Percentiles rank a stretch among this genome's conserved stretches.
These are phyloP conservation scores for Vickermania spadyakhi DNA, from an alignment of 208 protist genomes.

Conservation along the genomic window DNA sequence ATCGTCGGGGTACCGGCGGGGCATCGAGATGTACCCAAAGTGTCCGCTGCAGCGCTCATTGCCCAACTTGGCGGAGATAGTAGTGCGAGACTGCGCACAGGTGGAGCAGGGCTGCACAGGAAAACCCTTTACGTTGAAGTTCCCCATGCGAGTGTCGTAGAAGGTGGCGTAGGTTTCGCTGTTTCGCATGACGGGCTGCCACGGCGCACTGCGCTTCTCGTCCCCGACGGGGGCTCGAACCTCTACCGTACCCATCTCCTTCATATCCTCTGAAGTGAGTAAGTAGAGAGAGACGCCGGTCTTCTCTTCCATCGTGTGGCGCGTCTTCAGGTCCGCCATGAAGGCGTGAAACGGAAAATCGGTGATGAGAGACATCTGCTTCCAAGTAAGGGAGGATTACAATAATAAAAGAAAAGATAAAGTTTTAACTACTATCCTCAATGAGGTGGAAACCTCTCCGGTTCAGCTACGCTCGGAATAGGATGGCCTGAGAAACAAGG, in stretches of 20 bases:
- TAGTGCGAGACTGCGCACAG: slow-evolving; percentile 44
- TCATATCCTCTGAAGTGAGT: slow-evolving; percentile 73
- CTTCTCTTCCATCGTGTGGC: slow-evolving; percentile 47
- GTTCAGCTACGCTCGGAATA: background rate
- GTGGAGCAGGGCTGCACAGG: slow-evolving; percentile 74
- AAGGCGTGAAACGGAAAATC: slow-evolving; percentile 80
- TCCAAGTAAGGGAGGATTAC: background rate
- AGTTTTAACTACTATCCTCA: background rate
- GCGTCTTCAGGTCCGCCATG: slow-evolving; percentile 73
- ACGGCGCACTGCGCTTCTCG: slow-evolving; percentile 47
- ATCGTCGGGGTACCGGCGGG: slow-evolving; percentile 54
- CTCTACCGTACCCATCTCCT: slow-evolving; percentile 69
- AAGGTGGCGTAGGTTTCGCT: slow-evolving; percentile 51
- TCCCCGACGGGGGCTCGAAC: slow-evolving; percentile 59
- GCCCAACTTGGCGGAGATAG: slow-evolving; percentile 35
- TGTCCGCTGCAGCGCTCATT: slow-evolving; percentile 86
- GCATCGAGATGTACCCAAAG: slow-evolving; percentile 84
- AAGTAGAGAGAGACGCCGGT: slow-evolving; percentile 69
- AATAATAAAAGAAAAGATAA: slow-evolving; percentile 1
- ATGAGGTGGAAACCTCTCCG: background rate
- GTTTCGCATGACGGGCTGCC: slow-evolving; percentile 25
- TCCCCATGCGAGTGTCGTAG: slow-evolving; percentile 87
- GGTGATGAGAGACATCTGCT: slow-evolving; percentile 77
- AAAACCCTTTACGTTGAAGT: slow-evolving; percentile 74
- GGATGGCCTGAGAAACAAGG: slow-evolving; percentile 1